Base-by-base conservation (phyloP, 352 stramenopile genomes). In the Globisporangium camurandrum region DNA sequence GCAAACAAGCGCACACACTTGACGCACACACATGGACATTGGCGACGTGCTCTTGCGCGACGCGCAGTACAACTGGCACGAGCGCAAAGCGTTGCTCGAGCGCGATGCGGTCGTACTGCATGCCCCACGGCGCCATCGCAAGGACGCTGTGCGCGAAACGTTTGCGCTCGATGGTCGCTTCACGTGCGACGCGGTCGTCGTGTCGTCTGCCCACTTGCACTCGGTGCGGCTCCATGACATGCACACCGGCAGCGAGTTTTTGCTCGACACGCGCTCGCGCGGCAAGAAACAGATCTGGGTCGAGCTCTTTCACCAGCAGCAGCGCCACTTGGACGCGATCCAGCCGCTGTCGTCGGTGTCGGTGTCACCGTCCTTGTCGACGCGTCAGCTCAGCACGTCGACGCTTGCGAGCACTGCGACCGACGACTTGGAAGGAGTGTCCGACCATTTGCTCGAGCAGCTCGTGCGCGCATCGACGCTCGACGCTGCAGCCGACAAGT, bases 241-340 rank as follows among this genome's bases (percentile, higher is more conserved):
- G 17, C 59, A 71, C 38, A 67, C 60, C 0, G 66, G 57, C 7
- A 57, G 59, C 14, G 63, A 82, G 56, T 73, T 72, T 38, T 49
- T 84, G 4, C 49, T 84, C 23, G 73, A 84, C 49, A 59, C 59
- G 14, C 52, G 48, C 3, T 64, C 61, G 9, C 66, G 58, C 41
- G 67, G 71, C 11, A 66, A 65, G 44, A 76, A 76, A 30, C 70
- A 80, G 31, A 62, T 82, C 58, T 84, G 72, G 72, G 69, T 84
- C 46, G 65, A 77, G 16, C 36, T 75, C 9, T 76, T 78, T 45
- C 40, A 40, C 38, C 74, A 57, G 12, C 56, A 46, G 42, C 66
- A 49, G 10, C 64, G 48, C 12, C 37, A n/a, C n/a, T n/a, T 66
- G 5, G 48, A 37, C 28, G 49, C 51, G 9, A 55, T 49, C 33